These are phyloP conservation scores for Cladosporium sp. DNA, from an alignment of 2,329 filamentous ascomycete species.

Conservation along the genomic window DNA sequence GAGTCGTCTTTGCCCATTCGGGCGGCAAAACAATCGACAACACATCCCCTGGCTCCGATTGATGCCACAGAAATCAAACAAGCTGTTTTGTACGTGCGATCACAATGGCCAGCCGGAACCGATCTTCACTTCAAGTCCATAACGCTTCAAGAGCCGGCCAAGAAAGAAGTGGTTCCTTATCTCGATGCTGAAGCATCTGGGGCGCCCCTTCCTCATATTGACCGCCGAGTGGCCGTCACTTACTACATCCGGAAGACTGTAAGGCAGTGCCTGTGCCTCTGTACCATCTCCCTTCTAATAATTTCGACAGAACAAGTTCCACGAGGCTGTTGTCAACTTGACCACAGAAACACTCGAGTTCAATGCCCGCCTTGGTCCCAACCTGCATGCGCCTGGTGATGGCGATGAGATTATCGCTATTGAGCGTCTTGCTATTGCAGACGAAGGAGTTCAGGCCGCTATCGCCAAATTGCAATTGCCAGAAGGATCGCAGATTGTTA, in stretches of 20 bases:
- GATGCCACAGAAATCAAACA: slow-evolving; percentile 58
- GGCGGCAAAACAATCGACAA: slow-evolving; percentile 25
- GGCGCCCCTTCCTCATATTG: slow-evolving; percentile 46
- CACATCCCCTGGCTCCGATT: slow-evolving; percentile 63
- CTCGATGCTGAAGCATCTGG: slow-evolving; percentile 35
- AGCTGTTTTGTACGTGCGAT: slow-evolving; percentile 51
- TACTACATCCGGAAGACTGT: slow-evolving; percentile 59
- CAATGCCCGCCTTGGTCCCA: slow-evolving; percentile 59
- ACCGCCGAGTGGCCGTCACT: slow-evolving; percentile 52
- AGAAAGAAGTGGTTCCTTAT: slow-evolving; percentile 35
- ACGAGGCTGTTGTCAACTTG: slow-evolving; percentile 61
- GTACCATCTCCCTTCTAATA: not conserved
- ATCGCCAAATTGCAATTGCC: slow-evolving; percentile 61
- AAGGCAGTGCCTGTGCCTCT: not conserved
- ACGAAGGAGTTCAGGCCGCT: slow-evolving; percentile 58
- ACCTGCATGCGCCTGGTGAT: slow-evolving; percentile 59
- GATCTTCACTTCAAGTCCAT: slow-evolving; percentile 66
- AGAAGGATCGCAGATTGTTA: slow-evolving; percentile 56
- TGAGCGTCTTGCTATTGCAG: slow-evolving; percentile 57
- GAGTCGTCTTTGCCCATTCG: slow-evolving; percentile 29
- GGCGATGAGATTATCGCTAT: slow-evolving; percentile 61
- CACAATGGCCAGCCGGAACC: slow-evolving; percentile 56
- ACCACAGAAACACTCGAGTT: slow-evolving; percentile 52
- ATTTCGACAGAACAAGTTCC: slow-evolving; percentile 52
- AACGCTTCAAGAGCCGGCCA: slow-evolving; percentile 43